Conservation (phyloP, 441 rosid genomes). For the Pelargonium cotyledonis region DNA sequence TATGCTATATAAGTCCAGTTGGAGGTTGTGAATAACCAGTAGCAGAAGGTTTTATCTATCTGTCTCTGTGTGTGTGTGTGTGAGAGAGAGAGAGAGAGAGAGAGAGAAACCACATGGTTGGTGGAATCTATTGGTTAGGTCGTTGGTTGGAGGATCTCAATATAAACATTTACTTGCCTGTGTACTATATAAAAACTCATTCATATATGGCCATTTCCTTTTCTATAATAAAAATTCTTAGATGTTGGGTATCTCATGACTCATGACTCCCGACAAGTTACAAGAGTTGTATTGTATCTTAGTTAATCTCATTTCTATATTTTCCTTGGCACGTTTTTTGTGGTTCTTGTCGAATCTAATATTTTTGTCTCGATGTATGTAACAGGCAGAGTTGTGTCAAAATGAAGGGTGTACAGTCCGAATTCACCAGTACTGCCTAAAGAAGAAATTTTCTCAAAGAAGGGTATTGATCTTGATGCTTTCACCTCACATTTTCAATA, state of each 20-base stretch:
- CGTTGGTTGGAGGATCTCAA: not conserved
- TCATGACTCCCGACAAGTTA: not conserved
- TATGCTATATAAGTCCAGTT: not conserved
- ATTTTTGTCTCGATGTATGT: slow-evolving; percentile 16
- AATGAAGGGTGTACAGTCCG: slow-evolving; percentile 51
- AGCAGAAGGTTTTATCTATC: not conserved
- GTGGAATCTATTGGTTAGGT: not conserved
- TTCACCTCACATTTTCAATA: not conserved
- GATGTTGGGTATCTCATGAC: not conserved
- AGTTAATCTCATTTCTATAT: not conserved
- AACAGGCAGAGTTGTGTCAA: slow-evolving; percentile 66
- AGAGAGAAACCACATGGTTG: not conserved
- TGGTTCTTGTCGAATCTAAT: not conserved
- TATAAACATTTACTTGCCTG: not conserved
- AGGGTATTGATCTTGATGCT: slow-evolving; percentile 31
- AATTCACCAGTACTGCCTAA: slow-evolving; percentile 72
- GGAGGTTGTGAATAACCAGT: not conserved
- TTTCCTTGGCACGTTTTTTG: not conserved
- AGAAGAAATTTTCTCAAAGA: slow-evolving; percentile 40
- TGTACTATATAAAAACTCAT: not conserved
- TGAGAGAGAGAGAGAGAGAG: no score
- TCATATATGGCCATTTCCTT: no score
- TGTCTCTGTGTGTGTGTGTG: not conserved
- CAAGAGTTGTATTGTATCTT: not conserved
- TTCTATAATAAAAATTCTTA: no score